Evolutionary conservation across 345 rosid species (phyloP), one percentile per base, ranked within the genome.

Genomic region (Pistacia atlantica): DNA sequence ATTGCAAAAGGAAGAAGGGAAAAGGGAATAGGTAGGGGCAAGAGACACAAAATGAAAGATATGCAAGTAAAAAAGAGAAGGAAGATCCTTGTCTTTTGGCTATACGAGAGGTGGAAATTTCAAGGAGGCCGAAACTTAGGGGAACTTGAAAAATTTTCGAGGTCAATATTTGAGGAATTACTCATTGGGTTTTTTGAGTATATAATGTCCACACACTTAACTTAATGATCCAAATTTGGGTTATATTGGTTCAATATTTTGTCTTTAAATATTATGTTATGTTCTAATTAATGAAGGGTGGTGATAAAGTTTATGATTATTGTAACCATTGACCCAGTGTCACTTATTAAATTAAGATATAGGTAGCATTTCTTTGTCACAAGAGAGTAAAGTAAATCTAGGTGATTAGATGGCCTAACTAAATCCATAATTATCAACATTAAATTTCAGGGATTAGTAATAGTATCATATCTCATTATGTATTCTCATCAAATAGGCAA

Each of bases 61-160:
- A 65, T 48, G 65, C 35, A 48, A 64, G 77, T 14, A 74, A 75
- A 78, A 76, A 85, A 69, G 64, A 66, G 79, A 80, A 22, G 65
- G 18, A 56, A 67, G 78, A 78, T 74, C 81, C 84, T 78, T 51
- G 68, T 66, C 48, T 67, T 37, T 46, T 73, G 88, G 79, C 56
- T 49, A 0, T 55, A 58, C 57, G 75, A 51, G 69, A 73, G 80
- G 84, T 76, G 42, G 69, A 42, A 37, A 35, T 20, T 38, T 60
- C 11, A 54, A 48, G 49, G 18, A 17, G 49, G 10, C 76, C 69
- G 28, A 62, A 8, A 18, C 63, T 52, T 45, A 9, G 54, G 64
- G 58, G 16, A 7, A 51, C 48, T 20, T 33, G 57, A 72, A 67
- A 31, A 56, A 55, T 72, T 85, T 70, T 28, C 18, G 8, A 42